Evolutionary conservation across 2,329 filamentous ascomycete genomes (phyloP), one percentile per base, ranked within the genome.

Genomic region (Talaromyces sp.): DNA sequence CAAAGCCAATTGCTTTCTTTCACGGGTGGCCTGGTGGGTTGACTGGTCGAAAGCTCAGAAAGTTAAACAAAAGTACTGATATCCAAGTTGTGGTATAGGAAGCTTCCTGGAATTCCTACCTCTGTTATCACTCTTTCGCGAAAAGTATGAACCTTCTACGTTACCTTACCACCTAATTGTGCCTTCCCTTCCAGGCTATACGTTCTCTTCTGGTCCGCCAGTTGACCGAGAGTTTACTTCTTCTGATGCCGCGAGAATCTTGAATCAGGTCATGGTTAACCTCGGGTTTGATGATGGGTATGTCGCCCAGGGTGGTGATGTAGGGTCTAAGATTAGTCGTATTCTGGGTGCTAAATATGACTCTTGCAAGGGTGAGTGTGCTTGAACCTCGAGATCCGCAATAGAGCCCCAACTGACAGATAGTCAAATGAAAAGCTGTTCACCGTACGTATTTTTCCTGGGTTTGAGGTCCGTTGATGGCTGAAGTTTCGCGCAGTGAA

Each of bases 121-220:
- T 1, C 73, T 85, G 7, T 69, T 87, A 60, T 69, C 78, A 1
- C 46, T 82, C 3, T 70, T 86, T 1, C 70, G 70, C 28, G 68
- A 75, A 2, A 81, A 80, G 60, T 85, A 86, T 68, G 77, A 78
- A 0, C 76, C 82, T 0, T 72, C 80, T 0, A 76, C 73, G 0
- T 72, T 86, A 16, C 84, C 84, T 0, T 87, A 83, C 67, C 84
- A 87, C 66, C 70, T 86, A 48, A 77, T 87, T 39, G 80, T 82
- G 0, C 84, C 84, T 0, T 83, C 81, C 0, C 72, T 86, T 2
- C 82, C 83, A 0, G 85, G 83, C 11, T 87, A 82, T 67, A 76
- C 77, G 0, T 80, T 83, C 64, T 84, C 54, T 2, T 57, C 54
- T 7, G 54, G 35, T 28, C 81, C 82, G 1, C 80, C 84, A 0